Percentiles rank a stretch among this genome's conserved stretches.
Evolutionary conservation across 1,139 yeast species (phyloP).

Genomic region (Kluyveromyces marxianus): DNA sequence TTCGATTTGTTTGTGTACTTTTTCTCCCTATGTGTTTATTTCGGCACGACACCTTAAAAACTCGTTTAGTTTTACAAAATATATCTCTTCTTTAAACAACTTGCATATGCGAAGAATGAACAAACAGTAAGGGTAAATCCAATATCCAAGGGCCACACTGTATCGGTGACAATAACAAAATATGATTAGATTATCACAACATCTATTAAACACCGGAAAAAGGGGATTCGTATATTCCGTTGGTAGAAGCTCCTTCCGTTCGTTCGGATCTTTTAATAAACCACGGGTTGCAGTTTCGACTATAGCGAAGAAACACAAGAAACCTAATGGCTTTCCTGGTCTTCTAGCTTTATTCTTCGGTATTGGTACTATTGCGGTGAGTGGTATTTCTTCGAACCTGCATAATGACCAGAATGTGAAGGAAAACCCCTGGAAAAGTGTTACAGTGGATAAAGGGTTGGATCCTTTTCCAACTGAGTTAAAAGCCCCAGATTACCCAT

Average conservation of each 20-base stretch:
- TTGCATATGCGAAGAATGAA: too few species aligned
- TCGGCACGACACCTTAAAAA: too few species aligned
- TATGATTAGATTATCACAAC: not conserved
- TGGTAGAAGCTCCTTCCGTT: not conserved
- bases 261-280: slow-evolving; percentile 1
- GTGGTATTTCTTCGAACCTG: not conserved
- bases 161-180: not conserved
- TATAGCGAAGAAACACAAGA: slow-evolving; percentile 1
- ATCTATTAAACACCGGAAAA: not conserved
- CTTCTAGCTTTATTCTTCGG: slow-evolving; percentile 2
- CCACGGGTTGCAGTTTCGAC: slow-evolving; percentile 5
- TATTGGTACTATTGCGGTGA: not conserved
- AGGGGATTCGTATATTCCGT: not conserved
- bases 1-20: not conserved
- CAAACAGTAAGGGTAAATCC: too few species aligned
- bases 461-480: slow-evolving; percentile 42
- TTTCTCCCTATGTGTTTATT: not conserved
- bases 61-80: too few species aligned
- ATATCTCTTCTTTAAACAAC: too few species aligned
- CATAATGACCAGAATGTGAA: slow-evolving; percentile 8
- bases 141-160: too few species aligned
- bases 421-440: slow-evolving; percentile 18
- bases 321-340: slow-evolving; percentile 4
- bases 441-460: slow-evolving; percentile 44
- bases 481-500: slow-evolving; percentile 14